A percentile compares a stretch with the other conserved stretches of the same genome.
Conservation (phyloP, 345 rosid genomes). For the Nasturtium officinale region DNA sequence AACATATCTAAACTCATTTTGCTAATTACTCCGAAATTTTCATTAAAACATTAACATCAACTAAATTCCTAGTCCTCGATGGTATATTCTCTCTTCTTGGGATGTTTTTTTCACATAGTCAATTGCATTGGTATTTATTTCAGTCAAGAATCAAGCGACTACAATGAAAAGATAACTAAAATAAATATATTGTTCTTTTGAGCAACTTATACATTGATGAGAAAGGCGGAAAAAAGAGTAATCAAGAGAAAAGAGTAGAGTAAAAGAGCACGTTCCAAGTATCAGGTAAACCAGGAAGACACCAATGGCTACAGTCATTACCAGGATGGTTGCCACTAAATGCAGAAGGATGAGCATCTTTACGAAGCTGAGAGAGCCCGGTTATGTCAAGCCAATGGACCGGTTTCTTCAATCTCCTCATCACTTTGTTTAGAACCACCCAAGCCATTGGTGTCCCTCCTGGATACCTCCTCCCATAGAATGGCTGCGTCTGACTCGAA, state of each 20-base stretch:
- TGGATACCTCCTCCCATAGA: slow-evolving; percentile 63
- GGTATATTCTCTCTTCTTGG: neutral
- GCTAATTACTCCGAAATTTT: neutral
- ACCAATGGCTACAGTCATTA: slow-evolving; percentile 91
- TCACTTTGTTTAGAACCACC: slow-evolving; percentile 67
- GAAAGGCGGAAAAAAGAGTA: neutral
- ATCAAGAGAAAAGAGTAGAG: slow-evolving; percentile 51
- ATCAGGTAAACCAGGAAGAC: slow-evolving; percentile 95
- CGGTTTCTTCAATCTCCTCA: slow-evolving; percentile 73
- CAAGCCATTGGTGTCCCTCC: slow-evolving; percentile 71
- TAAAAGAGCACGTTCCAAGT: slow-evolving; percentile 81
- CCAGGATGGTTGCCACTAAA: slow-evolving; percentile 52
- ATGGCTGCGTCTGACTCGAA: slow-evolving; percentile 63
- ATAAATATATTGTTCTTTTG: neutral
- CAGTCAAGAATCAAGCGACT: slow-evolving; percentile 21
- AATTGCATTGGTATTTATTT: slow-evolving; percentile 3
- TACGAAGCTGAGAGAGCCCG: slow-evolving; percentile 58
- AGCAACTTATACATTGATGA: slow-evolving; percentile 24
- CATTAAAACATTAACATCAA: neutral
- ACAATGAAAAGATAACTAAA: slow-evolving; percentile 15
- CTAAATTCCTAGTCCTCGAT: neutral
- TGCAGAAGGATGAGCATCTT: slow-evolving; percentile 77
- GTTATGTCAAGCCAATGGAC: slow-evolving; percentile 77
- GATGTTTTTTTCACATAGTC: neutral
- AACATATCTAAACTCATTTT: neutral